These are phyloP conservation scores for Cystobasidium ongulense DNA, from an alignment of 768 basidiomycete genomes.

Conservation along the genomic window DNA sequence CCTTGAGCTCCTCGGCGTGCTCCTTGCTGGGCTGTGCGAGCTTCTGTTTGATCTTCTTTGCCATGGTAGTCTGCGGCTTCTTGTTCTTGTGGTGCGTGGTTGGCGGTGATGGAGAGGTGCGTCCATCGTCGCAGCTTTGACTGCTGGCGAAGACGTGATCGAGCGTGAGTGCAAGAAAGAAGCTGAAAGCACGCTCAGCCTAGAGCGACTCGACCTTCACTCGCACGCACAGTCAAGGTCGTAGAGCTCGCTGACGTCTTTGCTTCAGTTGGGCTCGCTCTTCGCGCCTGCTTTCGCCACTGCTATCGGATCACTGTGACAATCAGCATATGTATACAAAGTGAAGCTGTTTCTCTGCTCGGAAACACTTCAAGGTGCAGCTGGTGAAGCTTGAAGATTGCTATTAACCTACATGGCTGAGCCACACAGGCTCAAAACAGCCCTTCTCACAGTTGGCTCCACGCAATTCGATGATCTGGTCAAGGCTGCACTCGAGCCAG, in stretches of 20 bases:
- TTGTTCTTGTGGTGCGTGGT: not conserved
- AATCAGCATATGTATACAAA: too few relatives aligned
- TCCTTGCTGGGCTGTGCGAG: not conserved
- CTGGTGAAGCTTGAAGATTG: too few relatives aligned
- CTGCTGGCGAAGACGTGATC: not conserved
- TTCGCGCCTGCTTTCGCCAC: too few relatives aligned
- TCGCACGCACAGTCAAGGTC: too few relatives aligned
- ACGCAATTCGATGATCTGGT: slow-evolving; percentile 38
- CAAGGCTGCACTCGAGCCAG: slow-evolving; percentile 14
- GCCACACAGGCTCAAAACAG: not conserved
- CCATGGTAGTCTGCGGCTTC: not conserved
- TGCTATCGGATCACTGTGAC: too few relatives aligned
- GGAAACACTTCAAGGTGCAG: too few relatives aligned
- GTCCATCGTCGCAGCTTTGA: not conserved
- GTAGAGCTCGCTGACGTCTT: too few relatives aligned
- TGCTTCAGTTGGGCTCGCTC: too few relatives aligned
- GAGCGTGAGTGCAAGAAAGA: not conserved
- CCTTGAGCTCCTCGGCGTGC: slow-evolving; percentile 30
- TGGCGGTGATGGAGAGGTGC: not conserved
- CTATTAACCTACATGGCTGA: not conserved
- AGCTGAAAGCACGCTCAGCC: too few relatives aligned
- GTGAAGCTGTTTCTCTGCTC: too few relatives aligned
- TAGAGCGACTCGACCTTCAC: too few relatives aligned
- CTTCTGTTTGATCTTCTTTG: slow-evolving; percentile 11
- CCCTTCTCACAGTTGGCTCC: slow-evolving; percentile 38